Evolutionary conservation across 441 rosid species (phyloP).

Genomic region (Erodium texanum): DNA sequence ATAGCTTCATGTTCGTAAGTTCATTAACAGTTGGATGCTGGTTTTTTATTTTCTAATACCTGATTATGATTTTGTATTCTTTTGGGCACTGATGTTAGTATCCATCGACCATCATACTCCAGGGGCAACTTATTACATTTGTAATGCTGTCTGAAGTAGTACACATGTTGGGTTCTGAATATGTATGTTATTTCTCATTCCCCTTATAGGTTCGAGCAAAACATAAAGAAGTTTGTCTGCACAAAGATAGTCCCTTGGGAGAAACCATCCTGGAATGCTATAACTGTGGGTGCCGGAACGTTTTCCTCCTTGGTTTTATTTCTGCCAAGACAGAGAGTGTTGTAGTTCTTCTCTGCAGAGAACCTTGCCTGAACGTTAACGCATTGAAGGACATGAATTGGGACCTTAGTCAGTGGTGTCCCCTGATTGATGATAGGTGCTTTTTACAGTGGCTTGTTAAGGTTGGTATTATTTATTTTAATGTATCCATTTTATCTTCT

Average conservation of each 20-base stretch:
- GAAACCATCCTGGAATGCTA: conserved; percentile 98
- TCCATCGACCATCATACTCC: background rate
- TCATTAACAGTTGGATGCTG: background rate
- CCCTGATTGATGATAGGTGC: conserved; percentile 97
- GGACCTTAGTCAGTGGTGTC: conserved; percentile 99
- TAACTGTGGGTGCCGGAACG: conserved; percentile 96
- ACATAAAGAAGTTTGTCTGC: conserved; percentile 98
- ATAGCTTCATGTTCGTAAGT: no score
- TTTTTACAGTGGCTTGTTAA: conserved; percentile 97
- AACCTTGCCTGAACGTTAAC: conserved; percentile 93
- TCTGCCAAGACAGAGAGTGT: conserved; percentile 98
- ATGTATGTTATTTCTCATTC: conserved; percentile 14
- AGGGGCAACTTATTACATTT: background rate
- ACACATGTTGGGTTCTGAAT: background rate
- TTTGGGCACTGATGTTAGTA: background rate
- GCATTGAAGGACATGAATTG: conserved; percentile 99
- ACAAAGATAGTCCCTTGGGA: conserved; percentile 96
- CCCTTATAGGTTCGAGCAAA: conserved; percentile 83
- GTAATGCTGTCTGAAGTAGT: conserved; percentile 9
- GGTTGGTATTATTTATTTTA: conserved; percentile 38
- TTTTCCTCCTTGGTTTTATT: conserved; percentile 94
- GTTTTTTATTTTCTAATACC: background rate
- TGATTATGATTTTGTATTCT: background rate
- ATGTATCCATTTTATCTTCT: background rate
- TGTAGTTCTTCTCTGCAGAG: conserved; percentile 95